Evolutionary conservation across 805 yeast genomes (phyloP).

Genomic region (Yarrowia bubula): DNA sequence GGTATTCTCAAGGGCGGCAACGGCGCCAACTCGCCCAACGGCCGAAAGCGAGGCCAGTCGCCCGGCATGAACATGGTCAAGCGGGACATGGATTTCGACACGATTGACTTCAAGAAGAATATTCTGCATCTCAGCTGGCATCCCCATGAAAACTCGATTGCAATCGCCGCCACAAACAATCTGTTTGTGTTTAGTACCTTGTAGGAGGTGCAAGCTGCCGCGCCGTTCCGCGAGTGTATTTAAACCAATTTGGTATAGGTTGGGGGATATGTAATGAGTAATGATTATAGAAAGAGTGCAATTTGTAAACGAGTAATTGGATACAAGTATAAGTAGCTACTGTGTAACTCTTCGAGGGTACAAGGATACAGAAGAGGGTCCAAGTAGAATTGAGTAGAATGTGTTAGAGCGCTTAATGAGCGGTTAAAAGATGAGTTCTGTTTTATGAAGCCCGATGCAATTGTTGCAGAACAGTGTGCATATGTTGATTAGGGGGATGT

Average conservation of each 20-base stretch:
- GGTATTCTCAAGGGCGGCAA: constrained; percentile 34
- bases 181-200: constrained; percentile 43
- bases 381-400: no score
- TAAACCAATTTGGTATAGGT: not conserved
- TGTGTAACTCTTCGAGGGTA: no score
- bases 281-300: constrained; percentile 10
- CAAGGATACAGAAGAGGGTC: no score
- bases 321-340: no score
- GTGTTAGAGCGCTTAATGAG: no score
- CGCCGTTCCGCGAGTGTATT: no score
- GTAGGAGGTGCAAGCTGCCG: constrained; percentile 25
- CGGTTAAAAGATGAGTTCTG: no score
- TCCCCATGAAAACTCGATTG: constrained; percentile 93
- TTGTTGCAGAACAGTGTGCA: no score
- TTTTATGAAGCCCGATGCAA: no score
- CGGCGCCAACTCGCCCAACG: constrained; percentile 24
- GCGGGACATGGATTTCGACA: constrained; percentile 67
- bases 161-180: constrained; percentile 97
- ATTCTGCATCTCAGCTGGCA: constrained; percentile 98
- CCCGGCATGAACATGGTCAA: constrained; percentile 47
- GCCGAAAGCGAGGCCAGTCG: constrained; percentile 38
- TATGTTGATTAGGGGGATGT: no score
- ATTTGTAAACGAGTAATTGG: not conserved
- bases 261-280: constrained; percentile 20
- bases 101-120: constrained; percentile 90